Percentiles rank a stretch among this genome's conserved stretches.
These are phyloP conservation scores for Apostasia shenzhenica DNA, from an alignment of 106 monocot species.

Conservation along the genomic window DNA sequence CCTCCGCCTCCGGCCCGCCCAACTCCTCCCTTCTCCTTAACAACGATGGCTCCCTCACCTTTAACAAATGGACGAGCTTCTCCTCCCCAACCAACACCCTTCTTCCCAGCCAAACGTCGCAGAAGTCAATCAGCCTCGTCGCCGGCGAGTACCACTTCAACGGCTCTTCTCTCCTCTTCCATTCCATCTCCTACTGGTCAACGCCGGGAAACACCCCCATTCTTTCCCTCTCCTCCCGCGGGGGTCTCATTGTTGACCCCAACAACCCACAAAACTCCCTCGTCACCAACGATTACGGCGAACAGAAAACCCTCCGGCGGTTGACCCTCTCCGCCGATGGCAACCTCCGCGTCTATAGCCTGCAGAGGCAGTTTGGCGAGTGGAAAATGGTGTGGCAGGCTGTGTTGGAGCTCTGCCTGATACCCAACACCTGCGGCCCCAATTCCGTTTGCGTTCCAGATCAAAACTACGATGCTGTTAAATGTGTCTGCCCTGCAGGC, in stretches of 20 bases:
- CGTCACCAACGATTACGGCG: neutral
- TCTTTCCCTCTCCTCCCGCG: conserved; percentile 21
- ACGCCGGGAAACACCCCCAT: too few species aligned
- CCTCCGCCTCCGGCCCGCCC: neutral
- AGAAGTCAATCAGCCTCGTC: neutral
- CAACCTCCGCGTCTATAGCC: conserved; percentile 54
- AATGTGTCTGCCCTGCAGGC: conserved; percentile 57
- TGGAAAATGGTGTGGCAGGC: conserved; percentile 57
- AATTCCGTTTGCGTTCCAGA: conserved; percentile 36
- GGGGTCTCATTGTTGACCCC: neutral
- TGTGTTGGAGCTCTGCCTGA: conserved; percentile 40
- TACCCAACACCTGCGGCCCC: conserved; percentile 32
- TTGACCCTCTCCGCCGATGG: conserved; percentile 48
- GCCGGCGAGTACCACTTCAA: conserved; percentile 21
- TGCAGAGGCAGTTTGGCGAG: conserved; percentile 6
- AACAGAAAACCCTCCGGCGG: conserved; percentile 17
- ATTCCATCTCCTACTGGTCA: conserved; percentile 11
- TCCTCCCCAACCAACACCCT: conserved; percentile 33
- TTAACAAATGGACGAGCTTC: conserved; percentile 46
- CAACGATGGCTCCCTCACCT: conserved; percentile 18
- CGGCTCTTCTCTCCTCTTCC: conserved; percentile 19
- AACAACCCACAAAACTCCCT: neutral
- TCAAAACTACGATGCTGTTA: conserved; percentile 1
- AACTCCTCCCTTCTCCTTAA: conserved; percentile 6
- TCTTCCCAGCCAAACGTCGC: conserved; percentile 31